Evolutionary conservation across 306 rosid genomes (phyloP), one percentile per base, ranked within the genome.

Genomic region (Lupinus albus): DNA sequence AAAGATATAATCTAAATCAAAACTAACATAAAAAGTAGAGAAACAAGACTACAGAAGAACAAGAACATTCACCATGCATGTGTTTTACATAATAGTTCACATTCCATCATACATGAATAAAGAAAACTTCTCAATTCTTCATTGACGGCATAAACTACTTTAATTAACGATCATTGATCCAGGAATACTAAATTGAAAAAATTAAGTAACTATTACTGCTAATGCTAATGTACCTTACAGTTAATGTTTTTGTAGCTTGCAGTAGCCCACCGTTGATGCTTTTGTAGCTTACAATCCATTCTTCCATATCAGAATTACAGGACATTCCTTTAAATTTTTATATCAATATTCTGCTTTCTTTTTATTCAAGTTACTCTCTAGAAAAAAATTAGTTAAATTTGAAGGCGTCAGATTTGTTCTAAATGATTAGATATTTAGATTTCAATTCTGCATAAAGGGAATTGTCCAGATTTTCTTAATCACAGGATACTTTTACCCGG

Each of bases 91-190:
- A 46, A 28, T 42, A 11, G 11, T 46, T 21, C 7, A 15, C 8
- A 7, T 41, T 7, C 17, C 11, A 7, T 41, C 64, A 52, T 49
- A n/a, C 11, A 11, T 33, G 4, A 9, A 50, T 39, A 50, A 44
- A 49, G 17, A 62, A 70, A 50, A 51, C 21, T 7, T 47, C 15
- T 38, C 39, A 35, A 44, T 17, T 11, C 64, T 32, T 54, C 61
- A 53, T 35, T 42, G 25, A 71, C 36, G 39, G 20, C 71, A 71
- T 16, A 65, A 57, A 38, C 21, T 32, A 21, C 8, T 30, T 70
- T 32, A 2, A 41, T 46, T 30, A 38, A 47, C 39, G 20, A 11
- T 17, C 64, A 41, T 20, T 38, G 42, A 35, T 52, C 64, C 57
- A 63, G 4, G 9, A 32, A 47, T 11, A 38, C 41, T 42, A 25